phyloP scores from a whole-genome alignment of 768 basidiomycete species.

The Lactarius akahatsu region DNA sequence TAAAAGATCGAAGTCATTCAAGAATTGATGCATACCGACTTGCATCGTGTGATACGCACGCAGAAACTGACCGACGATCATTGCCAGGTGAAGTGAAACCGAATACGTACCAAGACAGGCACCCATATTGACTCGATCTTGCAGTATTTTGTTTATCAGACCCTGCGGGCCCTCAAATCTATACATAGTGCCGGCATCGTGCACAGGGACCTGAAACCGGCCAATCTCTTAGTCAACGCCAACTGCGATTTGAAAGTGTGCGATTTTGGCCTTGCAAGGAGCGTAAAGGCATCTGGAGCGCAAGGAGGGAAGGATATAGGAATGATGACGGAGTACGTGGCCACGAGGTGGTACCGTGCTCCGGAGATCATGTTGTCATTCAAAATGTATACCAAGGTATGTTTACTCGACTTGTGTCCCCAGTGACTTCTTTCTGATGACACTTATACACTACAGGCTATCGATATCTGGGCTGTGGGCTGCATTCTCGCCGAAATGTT shows the following conservation, averaged over 20 bases:
- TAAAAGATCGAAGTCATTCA: conserved; percentile 57
- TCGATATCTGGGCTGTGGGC: conserved; percentile 74
- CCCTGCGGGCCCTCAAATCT: conserved; percentile 83
- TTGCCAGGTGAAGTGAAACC: conserved; percentile 53
- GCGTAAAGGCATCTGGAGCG: conserved; percentile 53
- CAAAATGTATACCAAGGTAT: conserved; percentile 80
- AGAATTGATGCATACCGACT: conserved; percentile 87
- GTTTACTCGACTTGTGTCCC: conserved; percentile 10
- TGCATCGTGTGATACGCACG: conserved; percentile 89
- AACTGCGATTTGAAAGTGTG: conserved; percentile 89
- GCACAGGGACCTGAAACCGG: conserved; percentile 79
- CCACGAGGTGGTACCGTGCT: conserved; percentile 90
- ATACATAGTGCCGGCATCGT: conserved; percentile 85
- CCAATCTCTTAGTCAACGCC: conserved; percentile 84
- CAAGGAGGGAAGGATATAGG: conserved; percentile 61
- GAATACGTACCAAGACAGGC: background rate
- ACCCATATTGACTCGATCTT: conserved; percentile 25
- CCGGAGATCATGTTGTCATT: conserved; percentile 95
- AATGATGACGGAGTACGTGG: conserved; percentile 82
- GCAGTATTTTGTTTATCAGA: conserved; percentile 82
- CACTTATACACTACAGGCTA: conserved; percentile 43
- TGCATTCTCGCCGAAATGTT: conserved; percentile 83
- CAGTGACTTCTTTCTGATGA: background rate
- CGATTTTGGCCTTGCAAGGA: conserved; percentile 83
- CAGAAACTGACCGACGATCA: conserved; percentile 91